Conservation (phyloP, 306 rosid genomes). For the Cucumis cinereus region DNA sequence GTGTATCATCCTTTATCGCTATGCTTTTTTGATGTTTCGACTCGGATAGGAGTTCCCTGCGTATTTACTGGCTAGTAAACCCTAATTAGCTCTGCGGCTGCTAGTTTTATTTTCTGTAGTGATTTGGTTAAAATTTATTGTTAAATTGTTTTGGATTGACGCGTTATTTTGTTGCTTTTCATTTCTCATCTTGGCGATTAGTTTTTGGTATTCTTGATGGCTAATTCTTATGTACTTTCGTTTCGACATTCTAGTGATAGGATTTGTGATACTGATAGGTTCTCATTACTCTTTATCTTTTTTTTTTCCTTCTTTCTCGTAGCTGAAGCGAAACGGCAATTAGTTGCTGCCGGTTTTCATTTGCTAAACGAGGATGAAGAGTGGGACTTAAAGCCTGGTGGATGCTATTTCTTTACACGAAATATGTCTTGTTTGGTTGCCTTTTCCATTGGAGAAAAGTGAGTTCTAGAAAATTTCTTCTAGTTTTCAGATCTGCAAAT, state of each 20-base stretch:
- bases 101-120: neutral
- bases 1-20: neutral
- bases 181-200: neutral
- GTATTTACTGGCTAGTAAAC: neutral
- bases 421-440: constrained; percentile 92
- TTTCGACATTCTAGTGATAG: neutral
- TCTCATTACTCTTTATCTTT: neutral
- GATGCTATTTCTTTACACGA: constrained; percentile 84
- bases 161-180: neutral
- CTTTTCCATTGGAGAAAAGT: constrained; percentile 76
- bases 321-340: constrained; percentile 82
- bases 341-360: constrained; percentile 70
- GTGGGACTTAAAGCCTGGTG: constrained; percentile 90
- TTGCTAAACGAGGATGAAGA: constrained; percentile 63
- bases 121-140: neutral
- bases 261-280: neutral
- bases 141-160: neutral
- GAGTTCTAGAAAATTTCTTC: constrained; percentile 9
- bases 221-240: neutral
- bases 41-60: neutral
- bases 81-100: neutral
- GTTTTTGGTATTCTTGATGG: neutral
- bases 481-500: neutral
- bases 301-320: neutral
- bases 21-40: neutral